These are phyloP conservation scores for Suillus hirtellus DNA, from an alignment of 768 basidiomycete species.

Conservation along the genomic window DNA sequence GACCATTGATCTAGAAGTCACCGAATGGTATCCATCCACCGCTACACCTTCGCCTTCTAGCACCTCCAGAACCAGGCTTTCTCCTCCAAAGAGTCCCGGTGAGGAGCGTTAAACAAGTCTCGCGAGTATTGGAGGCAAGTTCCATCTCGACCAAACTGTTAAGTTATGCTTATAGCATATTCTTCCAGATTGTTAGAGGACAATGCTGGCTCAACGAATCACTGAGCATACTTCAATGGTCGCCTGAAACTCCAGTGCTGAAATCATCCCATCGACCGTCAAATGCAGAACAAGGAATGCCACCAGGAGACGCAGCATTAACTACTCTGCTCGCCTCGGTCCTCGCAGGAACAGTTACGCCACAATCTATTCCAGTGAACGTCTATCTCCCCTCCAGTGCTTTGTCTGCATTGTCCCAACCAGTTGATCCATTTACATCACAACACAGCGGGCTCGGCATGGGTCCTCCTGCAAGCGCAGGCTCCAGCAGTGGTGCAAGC, in stretches of 20 bases:
- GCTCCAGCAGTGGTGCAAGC: conserved; percentile 25
- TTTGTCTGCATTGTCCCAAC: conserved; percentile 23
- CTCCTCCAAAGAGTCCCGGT: conserved; percentile 71
- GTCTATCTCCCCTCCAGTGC: conserved; percentile 53
- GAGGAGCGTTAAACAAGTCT: conserved; percentile 69
- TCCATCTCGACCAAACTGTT: not conserved
- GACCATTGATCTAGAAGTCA: conserved; percentile 47
- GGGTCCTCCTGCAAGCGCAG: conserved; percentile 23
- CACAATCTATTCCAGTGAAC: conserved; percentile 63
- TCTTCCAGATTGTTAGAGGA: conserved; percentile 65
- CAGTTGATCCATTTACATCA: conserved; percentile 12
- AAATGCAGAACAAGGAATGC: conserved; percentile 27
- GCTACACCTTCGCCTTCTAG: conserved; percentile 60
- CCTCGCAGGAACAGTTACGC: conserved; percentile 50
- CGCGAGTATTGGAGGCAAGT: conserved; percentile 70
- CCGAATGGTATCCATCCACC: conserved; percentile 70
- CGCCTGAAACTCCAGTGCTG: conserved; percentile 40
- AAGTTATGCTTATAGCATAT: conserved; percentile 2
- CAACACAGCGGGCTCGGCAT: conserved; percentile 26
- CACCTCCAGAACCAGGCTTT: conserved; percentile 78
- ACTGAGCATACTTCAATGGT: conserved; percentile 63
- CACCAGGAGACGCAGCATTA: conserved; percentile 35
- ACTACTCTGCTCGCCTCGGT: conserved; percentile 64
- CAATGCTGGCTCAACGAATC: conserved; percentile 85
- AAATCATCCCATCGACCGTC: not conserved